Evolutionary conservation across 2,329 filamentous ascomycete genomes (phyloP), one percentile per base, ranked within the genome.

Genomic region (Stemphylium beticola): DNA sequence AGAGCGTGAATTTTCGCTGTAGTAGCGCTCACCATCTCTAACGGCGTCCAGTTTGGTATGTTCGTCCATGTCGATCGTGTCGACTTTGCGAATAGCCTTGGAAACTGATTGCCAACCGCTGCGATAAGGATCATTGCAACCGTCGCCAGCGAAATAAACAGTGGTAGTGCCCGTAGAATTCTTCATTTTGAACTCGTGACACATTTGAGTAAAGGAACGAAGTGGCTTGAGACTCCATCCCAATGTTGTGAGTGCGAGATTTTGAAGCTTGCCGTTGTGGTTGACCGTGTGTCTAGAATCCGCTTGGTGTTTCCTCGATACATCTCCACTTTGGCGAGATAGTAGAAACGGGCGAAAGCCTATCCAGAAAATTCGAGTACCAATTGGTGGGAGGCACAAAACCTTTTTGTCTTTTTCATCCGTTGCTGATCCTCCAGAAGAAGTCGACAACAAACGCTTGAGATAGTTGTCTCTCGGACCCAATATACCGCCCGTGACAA

Each of bases 1-100:
- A 40, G 59, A 48, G 4, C 60, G 60, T 43, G 65, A 64, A 26
- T 64, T 53, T 12, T 65, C 63, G 49, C 75, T 67, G 18, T 78
- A 72, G 53, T 77, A 79, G 42, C 74, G 65, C 33, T 74, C 62
- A 15, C 74, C 63, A 54, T 79, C 73, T 43, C 60, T 55, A 8
- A 77, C 49, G 26, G 77, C 50, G 37, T 72, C 65, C 36, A 57
- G 40, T 42, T 73, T 73, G 14, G 60, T 31, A 2, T 44, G 40
- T n/a, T 67, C 61, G 17, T 73, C 65, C 64, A 74, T 70, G 33
- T 74, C 69, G 29, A 72, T 68, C 2, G 68, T 68, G 29, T 71
- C 68, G 1, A 72, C 61, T 36, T 60, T 71, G 10, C 69, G 64
- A 6, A 64, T 54, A 12, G 66, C 56, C 49, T 71, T 71, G 26